Conservation (phyloP, 2,329 filamentous ascomycete genomes). For the Alternaria gansuensis region DNA sequence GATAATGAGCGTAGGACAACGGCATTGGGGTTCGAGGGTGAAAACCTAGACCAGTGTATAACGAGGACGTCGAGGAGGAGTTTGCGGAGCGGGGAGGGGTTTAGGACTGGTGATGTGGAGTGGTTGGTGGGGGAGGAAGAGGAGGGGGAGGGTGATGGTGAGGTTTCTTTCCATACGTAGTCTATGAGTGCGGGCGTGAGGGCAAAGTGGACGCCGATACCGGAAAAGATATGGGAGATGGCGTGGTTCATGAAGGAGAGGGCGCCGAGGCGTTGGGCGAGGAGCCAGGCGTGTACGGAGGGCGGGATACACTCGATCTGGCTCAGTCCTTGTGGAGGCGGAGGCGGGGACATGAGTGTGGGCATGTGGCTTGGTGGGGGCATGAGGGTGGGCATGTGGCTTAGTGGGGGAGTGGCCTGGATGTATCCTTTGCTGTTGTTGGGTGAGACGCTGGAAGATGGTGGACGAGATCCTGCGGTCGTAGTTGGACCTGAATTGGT, state of each 20-base stretch:
- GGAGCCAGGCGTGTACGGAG: slow-evolving; percentile 30
- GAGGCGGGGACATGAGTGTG: not conserved
- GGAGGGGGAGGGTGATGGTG: not conserved
- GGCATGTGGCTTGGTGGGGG: not conserved
- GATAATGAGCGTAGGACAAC: not conserved
- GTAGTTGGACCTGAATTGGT: not conserved
- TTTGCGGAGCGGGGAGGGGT: slow-evolving; percentile 13
- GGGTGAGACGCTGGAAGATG: no score
- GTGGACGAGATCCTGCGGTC: not conserved
- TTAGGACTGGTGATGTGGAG: not conserved
- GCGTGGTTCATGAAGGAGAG: slow-evolving; percentile 28
- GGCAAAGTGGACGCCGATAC: slow-evolving; percentile 20
- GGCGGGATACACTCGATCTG: slow-evolving; percentile 6
- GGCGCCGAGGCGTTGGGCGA: slow-evolving; percentile 25
- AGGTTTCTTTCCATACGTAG: slow-evolving; percentile 20
- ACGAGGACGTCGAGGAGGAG: slow-evolving; percentile 26
- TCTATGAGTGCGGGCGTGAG: slow-evolving; percentile 26
- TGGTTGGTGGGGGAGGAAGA: no score
- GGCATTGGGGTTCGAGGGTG: not conserved
- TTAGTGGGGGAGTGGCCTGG: not conserved
- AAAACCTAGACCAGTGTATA: slow-evolving; percentile 18
- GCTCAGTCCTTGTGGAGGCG: not conserved
- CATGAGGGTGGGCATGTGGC: not conserved
- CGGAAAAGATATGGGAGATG: slow-evolving; percentile 20
- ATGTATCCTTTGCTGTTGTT: no score